phyloP scores from a whole-genome alignment of 2,329 filamentous ascomycete genomes.

The Monosporascus sp. region DNA sequence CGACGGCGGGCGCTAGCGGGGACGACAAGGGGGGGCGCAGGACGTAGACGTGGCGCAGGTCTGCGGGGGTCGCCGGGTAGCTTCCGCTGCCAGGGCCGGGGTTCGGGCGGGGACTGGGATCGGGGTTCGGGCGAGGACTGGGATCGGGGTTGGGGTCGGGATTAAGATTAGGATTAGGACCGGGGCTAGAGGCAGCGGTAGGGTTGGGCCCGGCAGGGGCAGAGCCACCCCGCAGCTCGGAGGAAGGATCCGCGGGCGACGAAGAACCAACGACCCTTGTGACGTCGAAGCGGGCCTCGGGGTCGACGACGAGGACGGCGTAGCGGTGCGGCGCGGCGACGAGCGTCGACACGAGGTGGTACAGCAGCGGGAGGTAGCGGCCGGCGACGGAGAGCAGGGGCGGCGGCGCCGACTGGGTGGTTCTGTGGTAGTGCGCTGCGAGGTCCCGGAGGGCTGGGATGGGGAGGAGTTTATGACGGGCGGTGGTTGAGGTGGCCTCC shows the following conservation, averaged over 20 bases:
- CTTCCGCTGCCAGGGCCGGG: not conserved
- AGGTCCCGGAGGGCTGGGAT: conserved; percentile 44
- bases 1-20: conserved; percentile 24
- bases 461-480: conserved; percentile 21
- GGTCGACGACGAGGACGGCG: conserved; percentile 50
- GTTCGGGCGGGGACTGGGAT: not conserved
- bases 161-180: not conserved
- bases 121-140: no score
- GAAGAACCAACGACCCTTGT: conserved; percentile 32
- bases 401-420: conserved; percentile 38
- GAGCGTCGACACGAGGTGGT: conserved; percentile 48
- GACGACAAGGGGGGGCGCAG: conserved; percentile 34
- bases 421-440: conserved; percentile 40
- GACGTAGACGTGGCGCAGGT: conserved; percentile 48
- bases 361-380: conserved; percentile 49
- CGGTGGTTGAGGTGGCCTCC: conserved; percentile 1
- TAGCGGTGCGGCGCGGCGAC: conserved; percentile 43
- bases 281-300: conserved; percentile 50
- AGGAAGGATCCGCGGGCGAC: conserved; percentile 2
- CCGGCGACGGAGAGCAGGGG: conserved; percentile 44
- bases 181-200: conserved; percentile 15
- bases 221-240: not conserved
- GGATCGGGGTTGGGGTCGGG: no score
- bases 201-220: not conserved
- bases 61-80: conserved; percentile 19